Conservation (phyloP, 805 yeast genomes). For the Wickerhamomyces chambardii region DNA sequence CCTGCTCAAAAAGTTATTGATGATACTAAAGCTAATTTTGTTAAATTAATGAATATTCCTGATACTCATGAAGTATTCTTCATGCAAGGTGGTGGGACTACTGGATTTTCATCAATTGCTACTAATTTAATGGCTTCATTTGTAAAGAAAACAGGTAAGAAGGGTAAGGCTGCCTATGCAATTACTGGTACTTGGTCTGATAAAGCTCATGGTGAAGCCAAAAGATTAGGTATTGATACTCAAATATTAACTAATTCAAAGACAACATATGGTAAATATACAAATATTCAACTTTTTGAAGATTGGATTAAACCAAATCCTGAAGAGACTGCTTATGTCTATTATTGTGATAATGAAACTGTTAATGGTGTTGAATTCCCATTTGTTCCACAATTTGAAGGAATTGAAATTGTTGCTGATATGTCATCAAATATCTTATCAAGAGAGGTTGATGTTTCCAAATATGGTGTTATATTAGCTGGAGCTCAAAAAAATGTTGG, state of each 20-base stretch:
- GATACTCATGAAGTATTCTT: constrained; percentile 92
- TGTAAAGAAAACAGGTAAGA: constrained; percentile 62
- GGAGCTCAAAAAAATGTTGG: constrained; percentile 99
- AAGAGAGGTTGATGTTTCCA: constrained; percentile 67
- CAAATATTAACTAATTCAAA: constrained; percentile 63
- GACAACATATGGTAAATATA: constrained; percentile 45
- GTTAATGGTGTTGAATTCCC: constrained; percentile 85
- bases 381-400: constrained; percentile 43
- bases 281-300: constrained; percentile 54
- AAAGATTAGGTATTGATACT: constrained; percentile 69
- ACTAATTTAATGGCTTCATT: constrained; percentile 73
- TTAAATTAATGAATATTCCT: constrained; percentile 63
- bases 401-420: constrained; percentile 82
- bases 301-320: constrained; percentile 52
- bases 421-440: constrained; percentile 91
- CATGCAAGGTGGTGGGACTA: constrained; percentile 97
- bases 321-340: constrained; percentile 73
- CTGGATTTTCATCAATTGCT: constrained; percentile 85
- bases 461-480: constrained; percentile 87
- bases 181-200: constrained; percentile 94
- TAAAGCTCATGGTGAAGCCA: constrained; percentile 82
- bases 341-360: constrained; percentile 95
- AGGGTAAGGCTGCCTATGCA: constrained; percentile 78
- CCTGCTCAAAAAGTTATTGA: constrained; percentile 75
- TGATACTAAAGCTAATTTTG: constrained; percentile 61